Percentiles rank a stretch among this genome's conserved stretches.
These are phyloP conservation scores for Viola pubescens DNA, from an alignment of 441 rosid genomes.

Conservation along the genomic window DNA sequence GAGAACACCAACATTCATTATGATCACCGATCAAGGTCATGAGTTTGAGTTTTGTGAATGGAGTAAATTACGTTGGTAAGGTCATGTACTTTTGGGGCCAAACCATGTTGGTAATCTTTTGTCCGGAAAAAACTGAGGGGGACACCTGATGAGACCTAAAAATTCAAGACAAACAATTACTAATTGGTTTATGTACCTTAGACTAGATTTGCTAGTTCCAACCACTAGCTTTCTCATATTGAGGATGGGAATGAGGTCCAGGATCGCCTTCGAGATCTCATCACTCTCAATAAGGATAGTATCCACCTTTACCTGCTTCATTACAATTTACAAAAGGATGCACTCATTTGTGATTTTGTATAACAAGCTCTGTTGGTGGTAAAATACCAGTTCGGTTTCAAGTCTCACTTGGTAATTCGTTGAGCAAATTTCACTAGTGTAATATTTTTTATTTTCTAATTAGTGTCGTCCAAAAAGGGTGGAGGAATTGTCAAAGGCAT, in stretches of 20 bases:
- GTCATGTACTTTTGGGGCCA: too few species aligned
- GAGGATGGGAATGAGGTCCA: constrained; percentile 63
- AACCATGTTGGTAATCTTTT: too few species aligned
- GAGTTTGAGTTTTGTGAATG: too few species aligned
- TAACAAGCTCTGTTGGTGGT: too few species aligned
- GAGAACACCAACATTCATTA: background rate
- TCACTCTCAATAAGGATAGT: constrained; percentile 75
- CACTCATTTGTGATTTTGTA: background rate
- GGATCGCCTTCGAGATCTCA: constrained; percentile 48
- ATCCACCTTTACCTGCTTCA: constrained; percentile 55
- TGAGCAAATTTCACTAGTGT: too few species aligned
- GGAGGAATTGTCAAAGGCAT: background rate
- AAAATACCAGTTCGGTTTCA: too few species aligned
- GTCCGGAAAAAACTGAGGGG: too few species aligned
- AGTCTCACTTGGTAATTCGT: too few species aligned
- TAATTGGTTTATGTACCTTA: constrained; percentile 31
- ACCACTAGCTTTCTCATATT: constrained; percentile 65
- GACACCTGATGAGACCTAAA: background rate
- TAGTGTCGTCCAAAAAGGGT: background rate
- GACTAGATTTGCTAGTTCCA: constrained; percentile 54
- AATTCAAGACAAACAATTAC: background rate
- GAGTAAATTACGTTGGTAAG: too few species aligned
- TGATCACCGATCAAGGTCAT: too few species aligned
- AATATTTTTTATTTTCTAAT: too few species aligned
- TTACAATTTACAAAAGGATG: background rate